phyloP scores from a whole-genome alignment of 2,329 filamentous ascomycete genomes.

The Aureobasidium leucospermi region DNA sequence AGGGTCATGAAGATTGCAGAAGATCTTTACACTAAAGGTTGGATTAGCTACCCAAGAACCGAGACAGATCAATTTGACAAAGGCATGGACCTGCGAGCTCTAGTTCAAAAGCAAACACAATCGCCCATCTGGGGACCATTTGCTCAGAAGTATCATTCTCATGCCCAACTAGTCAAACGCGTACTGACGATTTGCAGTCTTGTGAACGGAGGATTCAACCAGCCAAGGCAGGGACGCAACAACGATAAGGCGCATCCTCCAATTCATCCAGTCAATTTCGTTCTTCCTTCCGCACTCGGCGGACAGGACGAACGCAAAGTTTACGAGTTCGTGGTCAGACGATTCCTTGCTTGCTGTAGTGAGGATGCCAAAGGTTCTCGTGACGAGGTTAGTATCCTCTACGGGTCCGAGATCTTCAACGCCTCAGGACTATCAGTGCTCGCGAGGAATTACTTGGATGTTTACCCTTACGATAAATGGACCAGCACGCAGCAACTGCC shows the following conservation, averaged over 20 bases:
- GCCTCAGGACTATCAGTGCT: conserved; percentile 78
- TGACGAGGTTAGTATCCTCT: conserved; percentile 77
- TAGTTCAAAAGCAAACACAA: conserved; percentile 77
- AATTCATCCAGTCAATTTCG: conserved; percentile 91
- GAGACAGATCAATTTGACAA: conserved; percentile 94
- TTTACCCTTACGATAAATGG: conserved; percentile 97
- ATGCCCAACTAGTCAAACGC: not conserved
- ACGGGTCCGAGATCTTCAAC: conserved; percentile 75
- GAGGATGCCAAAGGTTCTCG: conserved; percentile 83
- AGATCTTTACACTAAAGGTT: conserved; percentile 82
- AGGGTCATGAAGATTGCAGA: conserved; percentile 84
- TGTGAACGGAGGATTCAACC: conserved; percentile 66
- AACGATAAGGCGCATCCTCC: conserved; percentile 97
- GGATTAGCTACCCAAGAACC: conserved; percentile 94
- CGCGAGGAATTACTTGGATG: conserved; percentile 86
- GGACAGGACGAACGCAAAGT: conserved; percentile 64
- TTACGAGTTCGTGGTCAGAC: conserved; percentile 86
- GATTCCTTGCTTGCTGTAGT: conserved; percentile 92
- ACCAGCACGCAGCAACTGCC: conserved; percentile 79
- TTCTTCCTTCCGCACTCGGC: conserved; percentile 52
- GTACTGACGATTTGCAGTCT: conserved; percentile 37
- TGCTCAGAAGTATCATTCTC: conserved; percentile 46
- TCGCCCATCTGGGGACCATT: conserved; percentile 73
- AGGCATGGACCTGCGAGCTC: conserved; percentile 71
- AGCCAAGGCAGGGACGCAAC: conserved; percentile 74